Conservation (phyloP, 2,329 filamentous ascomycete species). For the Fusarium avenaceum region DNA sequence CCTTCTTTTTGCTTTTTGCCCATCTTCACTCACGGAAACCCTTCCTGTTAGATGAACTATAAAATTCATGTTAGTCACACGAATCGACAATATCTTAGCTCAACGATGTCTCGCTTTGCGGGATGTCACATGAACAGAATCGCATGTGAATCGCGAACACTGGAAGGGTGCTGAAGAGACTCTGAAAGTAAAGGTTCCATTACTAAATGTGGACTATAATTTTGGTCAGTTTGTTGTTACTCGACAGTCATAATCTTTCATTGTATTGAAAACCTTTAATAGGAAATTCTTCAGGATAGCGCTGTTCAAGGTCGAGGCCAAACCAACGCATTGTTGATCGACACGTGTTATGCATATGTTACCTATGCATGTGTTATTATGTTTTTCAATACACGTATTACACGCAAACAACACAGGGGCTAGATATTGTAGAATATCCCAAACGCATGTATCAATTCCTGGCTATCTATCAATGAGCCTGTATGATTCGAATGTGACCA, state of each 20-base stretch:
- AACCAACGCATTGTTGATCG: too few species aligned
- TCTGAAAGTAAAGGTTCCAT: not conserved
- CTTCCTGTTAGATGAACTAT: too few species aligned
- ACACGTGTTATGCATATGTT: not conserved
- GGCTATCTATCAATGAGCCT: slow-evolving; percentile 37
- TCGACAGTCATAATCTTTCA: too few species aligned
- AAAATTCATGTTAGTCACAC: not conserved
- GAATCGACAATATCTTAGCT: too few species aligned
- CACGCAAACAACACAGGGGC: not conserved
- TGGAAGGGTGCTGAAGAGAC: not conserved
- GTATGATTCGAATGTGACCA: slow-evolving; percentile 40
- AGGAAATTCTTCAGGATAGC: too few species aligned
- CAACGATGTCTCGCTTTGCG: not conserved
- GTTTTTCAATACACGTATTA: not conserved
- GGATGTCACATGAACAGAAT: slow-evolving; percentile 4
- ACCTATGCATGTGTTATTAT: not conserved
- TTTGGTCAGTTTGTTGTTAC: too few species aligned
- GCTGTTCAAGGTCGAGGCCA: too few species aligned
- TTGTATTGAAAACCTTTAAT: too few species aligned
- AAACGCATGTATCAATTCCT: slow-evolving; percentile 16
- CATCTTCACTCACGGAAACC: too few species aligned
- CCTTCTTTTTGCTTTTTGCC: slow-evolving; percentile 32
- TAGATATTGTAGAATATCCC: not conserved
- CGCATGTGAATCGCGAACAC: not conserved
- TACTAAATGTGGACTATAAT: not conserved